Base-by-base conservation (phyloP, 768 basidiomycete species). In the Tricholoma sp. region DNA sequence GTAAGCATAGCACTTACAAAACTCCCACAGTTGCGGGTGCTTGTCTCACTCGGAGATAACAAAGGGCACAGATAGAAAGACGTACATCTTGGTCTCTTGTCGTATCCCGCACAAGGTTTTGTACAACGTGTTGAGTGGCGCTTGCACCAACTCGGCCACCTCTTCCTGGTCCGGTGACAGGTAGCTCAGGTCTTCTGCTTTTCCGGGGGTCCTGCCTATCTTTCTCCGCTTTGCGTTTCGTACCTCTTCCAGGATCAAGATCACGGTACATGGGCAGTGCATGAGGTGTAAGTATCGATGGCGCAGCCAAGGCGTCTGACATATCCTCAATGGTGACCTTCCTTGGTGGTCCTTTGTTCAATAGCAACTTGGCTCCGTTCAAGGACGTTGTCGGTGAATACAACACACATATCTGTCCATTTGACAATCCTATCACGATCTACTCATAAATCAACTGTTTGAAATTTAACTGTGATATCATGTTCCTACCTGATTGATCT, bases 61-160 rank as follows among this genome's bases (percentile, higher is more conserved):
- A 18, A 53, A 28, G 29, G 47, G 59, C 47, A 54, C 60, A 59
- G 24, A 63, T 33, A 54, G 52, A 42, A 63, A 15, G 54, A 91
- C 94, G 81, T 76, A 98, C 96, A 74, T 98, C 96, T 73, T 96
- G 88, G 74, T 93, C 92, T 64, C 94, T 76, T 42, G 90, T 89
- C 59, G 87, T 90, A 68, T 96, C 92, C 66, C 91, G 81, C 60
- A 98, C 93, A 69, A 98, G 74, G 67, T 93, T 90, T 73, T 97
- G 94, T 52, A 98, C 94, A 61, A 98, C 83, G 68, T 98, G 94
- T 64, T 98, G 95, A 50, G 94, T 98, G 15, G 96, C 96, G 74
- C 93, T 95, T 33, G 94, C 94, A 39, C 97, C 97, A 39, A 99
- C 91, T 39, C 97, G 77, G 53, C 97, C 97, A 18, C 97, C 97